Evolutionary conservation across 257 asterid species (phyloP), one percentile per base, ranked within the genome.

Genomic region (Fraxinus pennsylvanica): DNA sequence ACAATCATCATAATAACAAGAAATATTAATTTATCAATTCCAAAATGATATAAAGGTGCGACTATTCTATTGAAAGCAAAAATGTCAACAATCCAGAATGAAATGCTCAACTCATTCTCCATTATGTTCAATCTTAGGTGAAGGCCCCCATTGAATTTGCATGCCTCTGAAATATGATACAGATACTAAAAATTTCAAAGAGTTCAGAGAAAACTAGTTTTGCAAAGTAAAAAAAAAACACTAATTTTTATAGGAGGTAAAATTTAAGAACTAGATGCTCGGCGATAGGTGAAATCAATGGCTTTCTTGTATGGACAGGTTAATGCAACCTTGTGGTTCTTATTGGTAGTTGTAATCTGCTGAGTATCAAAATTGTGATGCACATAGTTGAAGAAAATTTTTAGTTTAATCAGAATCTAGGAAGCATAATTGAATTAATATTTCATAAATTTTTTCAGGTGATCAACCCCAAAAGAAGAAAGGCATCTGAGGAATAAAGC

Each of bases 1-100:
- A 79, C 65, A 74, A 80, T 63, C 72, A 83, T 35, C 75, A 47
- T 52, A 19, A 79, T 45, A 61, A 81, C 63, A 67, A 47, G 25
- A 65, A 73, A 59, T 0, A 59, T 39, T 38, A 29, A 32, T 54
- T 69, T 19, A 33, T 66, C 67, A 61, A 67, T 22, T 82, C 68
- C 82, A 78, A 70, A 76, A 57, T 19, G 9, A 57, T 25, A 7
- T 7, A 21, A 59, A 25, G 33, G 68, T 22, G 5, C 19, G 9
- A 25, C 35, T 21, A 25, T 61, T 25, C 33, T 1, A 25, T 61
- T 21, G 33, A 2, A 61, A 14, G 15, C 25, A 54, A 25, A 32
- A 17, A 75, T 25, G 25, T 25, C 41, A 76, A 39, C 39, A 9
- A 39, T 10, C 79, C n/a, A 21, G 63, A 29, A 43, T 41, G 8